These are phyloP conservation scores for Trypanosoma congolense DNA, from an alignment of 208 protist genomes.

Conservation along the genomic window DNA sequence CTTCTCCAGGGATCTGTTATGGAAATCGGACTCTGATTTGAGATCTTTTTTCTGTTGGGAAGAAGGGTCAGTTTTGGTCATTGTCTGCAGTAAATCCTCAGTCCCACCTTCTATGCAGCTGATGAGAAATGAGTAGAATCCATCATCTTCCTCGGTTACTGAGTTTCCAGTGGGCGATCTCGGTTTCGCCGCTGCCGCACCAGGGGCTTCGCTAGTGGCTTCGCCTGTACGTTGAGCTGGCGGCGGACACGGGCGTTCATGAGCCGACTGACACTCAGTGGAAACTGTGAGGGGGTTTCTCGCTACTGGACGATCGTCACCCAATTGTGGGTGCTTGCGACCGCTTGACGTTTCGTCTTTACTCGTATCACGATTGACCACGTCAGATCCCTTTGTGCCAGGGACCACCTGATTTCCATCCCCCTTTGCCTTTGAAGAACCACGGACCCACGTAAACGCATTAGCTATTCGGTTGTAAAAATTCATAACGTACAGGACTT, in stretches of 20 bases:
- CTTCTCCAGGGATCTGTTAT: background rate
- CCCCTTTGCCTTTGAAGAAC: background rate
- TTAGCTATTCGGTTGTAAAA: background rate
- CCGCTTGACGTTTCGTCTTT: too few species aligned
- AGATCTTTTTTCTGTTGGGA: too few species aligned
- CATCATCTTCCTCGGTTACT: slow-evolving; percentile 20
- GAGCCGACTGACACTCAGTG: too few species aligned
- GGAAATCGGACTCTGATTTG: too few species aligned
- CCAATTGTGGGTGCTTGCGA: too few species aligned
- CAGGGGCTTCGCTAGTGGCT: background rate
- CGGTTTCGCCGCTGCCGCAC: background rate
- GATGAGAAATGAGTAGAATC: slow-evolving; percentile 58
- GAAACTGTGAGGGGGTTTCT: too few species aligned
- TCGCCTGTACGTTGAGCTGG: too few species aligned
- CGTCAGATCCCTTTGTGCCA: too few species aligned
- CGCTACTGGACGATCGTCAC: too few species aligned
- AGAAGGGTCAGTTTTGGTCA: slow-evolving; percentile 11
- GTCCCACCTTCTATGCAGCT: slow-evolving; percentile 63
- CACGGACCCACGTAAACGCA: background rate
- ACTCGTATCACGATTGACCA: too few species aligned
- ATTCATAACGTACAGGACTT: background rate
- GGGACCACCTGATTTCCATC: too few species aligned
- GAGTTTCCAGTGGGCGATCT: background rate
- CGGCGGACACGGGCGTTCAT: too few species aligned
- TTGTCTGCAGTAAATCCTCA: slow-evolving; percentile 44